Evolutionary conservation across 202 grass and related monocot genomes (phyloP).

Genomic region (Setaria viridis): DNA sequence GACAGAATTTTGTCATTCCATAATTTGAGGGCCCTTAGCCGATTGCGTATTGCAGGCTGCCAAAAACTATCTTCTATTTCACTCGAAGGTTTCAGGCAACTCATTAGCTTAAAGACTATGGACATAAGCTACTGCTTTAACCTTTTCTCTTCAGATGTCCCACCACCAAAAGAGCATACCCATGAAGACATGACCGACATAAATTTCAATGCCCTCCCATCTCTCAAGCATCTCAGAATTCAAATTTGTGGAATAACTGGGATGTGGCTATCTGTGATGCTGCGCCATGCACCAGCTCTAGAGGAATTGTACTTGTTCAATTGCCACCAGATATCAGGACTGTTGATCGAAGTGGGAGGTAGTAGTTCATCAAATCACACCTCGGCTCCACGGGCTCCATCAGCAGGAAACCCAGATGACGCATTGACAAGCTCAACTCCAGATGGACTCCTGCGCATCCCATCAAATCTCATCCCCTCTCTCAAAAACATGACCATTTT

Average conservation of each 20-base stretch:
- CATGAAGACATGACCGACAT: background rate
- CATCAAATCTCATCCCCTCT: background rate
- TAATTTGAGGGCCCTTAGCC: slow-evolving; percentile 1
- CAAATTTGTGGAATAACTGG: fast-evolving
- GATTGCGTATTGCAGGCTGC: fast-evolving
- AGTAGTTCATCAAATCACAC: background rate
- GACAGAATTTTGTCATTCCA: slow-evolving; percentile 19
- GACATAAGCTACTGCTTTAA: fast-evolving
- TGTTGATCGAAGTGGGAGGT: background rate
- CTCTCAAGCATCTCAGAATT: background rate
- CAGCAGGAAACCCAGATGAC: background rate
- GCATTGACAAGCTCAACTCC: too few relatives aligned
- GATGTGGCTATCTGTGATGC: background rate
- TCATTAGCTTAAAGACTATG: slow-evolving; percentile 14
- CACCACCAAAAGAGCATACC: background rate
- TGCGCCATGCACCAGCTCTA: background rate
- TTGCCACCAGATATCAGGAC: background rate
- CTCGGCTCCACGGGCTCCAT: background rate
- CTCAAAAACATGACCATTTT: fast-evolving
- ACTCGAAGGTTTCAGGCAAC: background rate
- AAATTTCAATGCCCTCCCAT: background rate
- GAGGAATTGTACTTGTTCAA: fast-evolving
- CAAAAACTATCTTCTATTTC: background rate
- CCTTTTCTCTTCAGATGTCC: background rate
- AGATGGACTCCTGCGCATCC: background rate